These are phyloP conservation scores for Aspergillus neoniger DNA, from an alignment of 2,329 filamentous ascomycete genomes.

Conservation along the genomic window DNA sequence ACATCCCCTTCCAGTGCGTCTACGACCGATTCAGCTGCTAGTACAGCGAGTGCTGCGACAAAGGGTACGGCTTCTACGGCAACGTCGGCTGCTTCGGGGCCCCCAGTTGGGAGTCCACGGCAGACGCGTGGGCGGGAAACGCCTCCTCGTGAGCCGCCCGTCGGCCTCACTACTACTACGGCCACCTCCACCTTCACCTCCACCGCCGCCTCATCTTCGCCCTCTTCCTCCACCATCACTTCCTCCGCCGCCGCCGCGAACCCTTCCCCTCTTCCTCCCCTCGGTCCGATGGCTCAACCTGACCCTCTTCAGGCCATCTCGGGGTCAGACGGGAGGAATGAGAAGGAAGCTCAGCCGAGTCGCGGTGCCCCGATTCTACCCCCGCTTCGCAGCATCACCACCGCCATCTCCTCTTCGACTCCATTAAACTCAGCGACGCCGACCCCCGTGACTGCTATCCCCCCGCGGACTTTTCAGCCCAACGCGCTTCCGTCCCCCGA, in stretches of 20 bases:
- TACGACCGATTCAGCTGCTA: conserved; percentile 5
- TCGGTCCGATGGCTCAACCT: background rate
- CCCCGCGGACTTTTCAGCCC: conserved; percentile 1
- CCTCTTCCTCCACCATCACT: conserved; percentile 4
- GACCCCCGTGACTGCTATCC: background rate
- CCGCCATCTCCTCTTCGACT: background rate
- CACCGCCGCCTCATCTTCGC: background rate
- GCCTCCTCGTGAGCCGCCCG: background rate
- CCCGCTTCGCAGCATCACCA: conserved; percentile 17
- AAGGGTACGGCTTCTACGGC: conserved; percentile 19
- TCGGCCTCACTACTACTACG: conserved; percentile 7
- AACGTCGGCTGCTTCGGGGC: background rate
- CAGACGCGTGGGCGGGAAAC: background rate
- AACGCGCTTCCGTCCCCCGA: conserved; percentile 33
- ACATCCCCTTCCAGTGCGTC: background rate
- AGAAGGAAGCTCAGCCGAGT: conserved; percentile 15
- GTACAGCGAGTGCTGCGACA: background rate
- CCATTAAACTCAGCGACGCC: conserved; percentile 11
- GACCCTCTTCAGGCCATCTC: background rate
- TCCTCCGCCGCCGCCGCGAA: background rate
- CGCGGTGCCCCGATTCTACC: conserved; percentile 7
- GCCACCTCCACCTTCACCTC: background rate
- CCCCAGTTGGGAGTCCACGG: background rate
- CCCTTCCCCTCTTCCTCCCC: background rate
- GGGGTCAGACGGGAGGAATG: background rate